Evolutionary conservation across 441 rosid species (phyloP).

Genomic region (Aleurites moluccanus): DNA sequence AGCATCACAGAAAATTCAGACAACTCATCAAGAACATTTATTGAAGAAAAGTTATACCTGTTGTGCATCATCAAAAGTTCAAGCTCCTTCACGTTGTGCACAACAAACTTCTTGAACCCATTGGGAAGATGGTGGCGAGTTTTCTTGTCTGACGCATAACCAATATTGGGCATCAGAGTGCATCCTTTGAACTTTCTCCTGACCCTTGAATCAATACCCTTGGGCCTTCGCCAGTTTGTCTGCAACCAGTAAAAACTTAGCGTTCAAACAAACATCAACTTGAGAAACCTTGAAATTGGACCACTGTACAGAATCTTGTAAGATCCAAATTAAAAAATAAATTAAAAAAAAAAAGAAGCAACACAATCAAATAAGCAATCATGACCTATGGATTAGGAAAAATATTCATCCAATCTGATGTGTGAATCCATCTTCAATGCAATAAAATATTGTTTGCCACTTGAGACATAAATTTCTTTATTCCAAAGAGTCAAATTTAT

Average conservation of each 20-base stretch:
- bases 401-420: not conserved
- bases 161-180: constrained; percentile 70
- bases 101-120: constrained; percentile 70
- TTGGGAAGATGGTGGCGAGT: constrained; percentile 77
- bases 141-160: constrained; percentile 69
- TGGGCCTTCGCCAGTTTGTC: constrained; percentile 69
- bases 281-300: not conserved
- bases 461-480: not conserved
- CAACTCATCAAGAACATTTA: not conserved
- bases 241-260: constrained; percentile 23
- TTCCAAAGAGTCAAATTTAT: not conserved
- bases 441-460: not conserved
- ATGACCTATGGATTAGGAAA: not conserved
- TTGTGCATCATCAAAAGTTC: constrained; percentile 79
- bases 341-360: too few species aligned
- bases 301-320: not conserved
- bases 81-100: constrained; percentile 57
- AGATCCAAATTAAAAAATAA: too few species aligned
- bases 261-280: not conserved
- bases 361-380: not conserved
- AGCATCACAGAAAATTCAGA: not conserved
- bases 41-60: constrained; percentile 34
- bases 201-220: constrained; percentile 83
- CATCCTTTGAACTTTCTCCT: constrained; percentile 79
- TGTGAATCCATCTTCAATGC: not conserved